These are phyloP conservation scores for Cudoniella acicularis DNA, from an alignment of 495 filamentous ascomycete species.

Conservation along the genomic window DNA sequence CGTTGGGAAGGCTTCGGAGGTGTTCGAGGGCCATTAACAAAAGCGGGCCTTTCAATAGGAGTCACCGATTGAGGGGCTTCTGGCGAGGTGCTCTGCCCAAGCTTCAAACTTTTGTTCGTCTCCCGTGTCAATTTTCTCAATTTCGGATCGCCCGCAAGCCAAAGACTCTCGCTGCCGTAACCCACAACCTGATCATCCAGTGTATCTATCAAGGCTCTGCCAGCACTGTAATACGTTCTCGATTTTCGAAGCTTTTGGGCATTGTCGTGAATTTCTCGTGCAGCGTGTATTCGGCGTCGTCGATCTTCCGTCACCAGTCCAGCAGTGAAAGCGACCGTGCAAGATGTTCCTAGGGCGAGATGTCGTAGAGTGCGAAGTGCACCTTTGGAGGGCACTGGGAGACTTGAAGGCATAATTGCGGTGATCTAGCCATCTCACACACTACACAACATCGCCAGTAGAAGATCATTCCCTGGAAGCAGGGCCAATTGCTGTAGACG, in stretches of 20 bases:
- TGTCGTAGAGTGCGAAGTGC: constrained; percentile 49
- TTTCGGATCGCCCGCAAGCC: constrained; percentile 10
- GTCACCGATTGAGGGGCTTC: neutral
- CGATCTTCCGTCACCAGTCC: constrained; percentile 47
- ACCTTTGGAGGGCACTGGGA: constrained; percentile 50
- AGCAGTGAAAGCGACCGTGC: constrained; percentile 42
- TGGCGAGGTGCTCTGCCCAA: neutral
- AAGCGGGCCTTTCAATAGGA: neutral
- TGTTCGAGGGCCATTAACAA: no score
- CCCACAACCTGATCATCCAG: constrained; percentile 20
- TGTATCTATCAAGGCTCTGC: constrained; percentile 40
- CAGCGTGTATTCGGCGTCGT: constrained; percentile 44
- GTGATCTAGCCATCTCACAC: constrained; percentile 5
- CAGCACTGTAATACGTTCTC: constrained; percentile 35
- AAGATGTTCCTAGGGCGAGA: constrained; percentile 45
- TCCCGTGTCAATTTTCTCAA: neutral
- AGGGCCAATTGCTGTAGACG: neutral
- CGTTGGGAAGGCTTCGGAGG: no score
- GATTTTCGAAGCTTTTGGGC: constrained; percentile 40
- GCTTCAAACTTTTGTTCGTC: neutral
- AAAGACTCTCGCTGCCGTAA: constrained; percentile 13
- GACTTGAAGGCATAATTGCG: constrained; percentile 24
- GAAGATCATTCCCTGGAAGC: neutral
- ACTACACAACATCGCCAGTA: constrained; percentile 15
- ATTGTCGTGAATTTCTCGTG: constrained; percentile 41